Evolutionary conservation across 1,284 basidiomycete genomes (phyloP), one percentile per base, ranked within the genome.

Genomic region (Melampsora americana): DNA sequence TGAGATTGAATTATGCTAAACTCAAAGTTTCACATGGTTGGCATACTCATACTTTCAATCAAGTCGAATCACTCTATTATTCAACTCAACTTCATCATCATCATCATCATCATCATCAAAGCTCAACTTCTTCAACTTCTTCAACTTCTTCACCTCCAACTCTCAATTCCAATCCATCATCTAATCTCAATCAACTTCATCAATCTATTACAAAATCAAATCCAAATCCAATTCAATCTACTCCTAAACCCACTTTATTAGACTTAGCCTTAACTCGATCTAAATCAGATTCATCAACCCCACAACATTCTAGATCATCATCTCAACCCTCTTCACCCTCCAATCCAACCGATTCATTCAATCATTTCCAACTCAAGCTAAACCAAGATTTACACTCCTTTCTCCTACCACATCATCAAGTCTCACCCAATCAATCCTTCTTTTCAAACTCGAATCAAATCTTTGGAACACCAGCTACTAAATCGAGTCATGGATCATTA

Each of bases 21-120:
- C 50, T 53, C 50, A 53, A 53, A 53, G 50, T 53, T 53, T 53
- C 50, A 20, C 50, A 53, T 53, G 50, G 50, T 3, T 53, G 50
- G 50, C 50, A 53, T 53, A 53, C 50, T 53, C 50, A 53, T 26
- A 53, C 50, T 6, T 26, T 53, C 23, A 53, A 53, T 53, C 50
- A 53, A 53, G 50, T 53, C 50, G 50, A 53, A 53, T 11, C 18
- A 20, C 50, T 53, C n/a, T n/a, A n/a, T 35, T 53, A 53, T 26
- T 53, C 50, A 20, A 53, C 50, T 53, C 50, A 18, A 53, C 50
- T 26, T 12, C 20, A 20, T 18, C n/a, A n/a, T n/a, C n/a, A n/a
- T n/a, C n/a, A n/a, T n/a, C n/a, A n/a, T n/a, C n/a, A n/a, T n/a
- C n/a, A n/a, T n/a, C n/a, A n/a, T n/a, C 50, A 26, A 53, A 6